A percentile compares a stretch with the other conserved stretches of the same genome.
These are phyloP conservation scores for Thamnidium elegans DNA, from an alignment of 192 early-diverging fungal species.

Conservation along the genomic window DNA sequence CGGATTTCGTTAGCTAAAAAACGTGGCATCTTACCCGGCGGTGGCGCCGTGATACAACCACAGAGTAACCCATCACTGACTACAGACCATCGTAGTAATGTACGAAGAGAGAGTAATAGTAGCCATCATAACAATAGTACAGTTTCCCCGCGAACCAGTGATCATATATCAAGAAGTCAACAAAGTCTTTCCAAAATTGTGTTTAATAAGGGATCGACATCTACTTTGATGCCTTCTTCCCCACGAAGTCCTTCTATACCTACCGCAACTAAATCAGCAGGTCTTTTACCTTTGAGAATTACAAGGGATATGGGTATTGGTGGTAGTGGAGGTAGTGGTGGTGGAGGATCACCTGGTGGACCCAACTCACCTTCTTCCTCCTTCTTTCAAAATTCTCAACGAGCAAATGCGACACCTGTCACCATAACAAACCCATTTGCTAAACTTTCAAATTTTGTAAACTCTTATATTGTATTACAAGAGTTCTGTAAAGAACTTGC, in stretches of 20 bases:
- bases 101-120: not conserved
- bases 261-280: constrained; percentile 22
- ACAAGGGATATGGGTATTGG: constrained; percentile 12
- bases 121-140: not conserved
- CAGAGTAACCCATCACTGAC: not conserved
- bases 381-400: constrained; percentile 33
- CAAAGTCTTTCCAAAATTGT: constrained; percentile 30
- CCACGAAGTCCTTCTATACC: constrained; percentile 23
- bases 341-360: not conserved
- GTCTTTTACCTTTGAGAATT: constrained; percentile 10
- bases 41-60: not conserved
- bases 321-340: not conserved
- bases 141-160: not conserved
- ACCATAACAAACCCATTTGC: constrained; percentile 42
- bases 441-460: constrained; percentile 47
- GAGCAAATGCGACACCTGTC: constrained; percentile 35
- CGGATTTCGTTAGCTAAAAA: constrained; percentile 37
- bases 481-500: constrained; percentile 66
- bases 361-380: constrained; percentile 20
- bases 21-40: constrained; percentile 23
- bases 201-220: constrained; percentile 24
- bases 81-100: not conserved
- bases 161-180: constrained; percentile 2
- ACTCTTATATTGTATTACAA: constrained; percentile 58
- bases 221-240: not conserved